Evolutionary conservation across 176 grass and related monocot species (phyloP), one percentile per base, ranked within the genome.

Genomic region (Musa schizocarpa): DNA sequence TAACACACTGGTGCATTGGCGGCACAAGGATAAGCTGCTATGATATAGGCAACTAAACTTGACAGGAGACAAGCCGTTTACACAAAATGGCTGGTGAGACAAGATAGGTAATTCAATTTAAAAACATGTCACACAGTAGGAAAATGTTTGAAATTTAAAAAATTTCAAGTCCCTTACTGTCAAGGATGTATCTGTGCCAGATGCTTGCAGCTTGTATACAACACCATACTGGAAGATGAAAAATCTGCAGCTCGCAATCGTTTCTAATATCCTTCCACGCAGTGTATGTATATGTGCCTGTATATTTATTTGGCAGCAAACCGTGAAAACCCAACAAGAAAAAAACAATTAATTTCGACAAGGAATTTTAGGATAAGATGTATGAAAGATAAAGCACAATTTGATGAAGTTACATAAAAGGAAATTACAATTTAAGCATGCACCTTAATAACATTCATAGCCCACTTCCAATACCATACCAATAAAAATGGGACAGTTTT

Each of bases 141-240:
- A 49, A 19, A n/a, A 48, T 51, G 6, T n/a, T 20, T n/a, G 27
- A 43, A 8, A 8, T n/a, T 11, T 2, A 1, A 70, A 70, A 50
- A 11, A 49, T 11, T n/a, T 50, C 22, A 50, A 6, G 8, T 69
- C 67, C 43, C 68, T 65, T 92, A 96, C 93, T 77, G 72, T 80
- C 65, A 96, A 86, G 29, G 93, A 68, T 50, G 82, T 92, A 79
- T 79, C 83, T 64, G 50, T 1, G 22, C 49, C 9, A 52, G 76
- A 82, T 73, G 83, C 85, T 69, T 90, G 4, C 87, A 96, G 85
- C 76, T 92, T 88, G 83, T 96, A 96, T 66, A 96, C 93, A 79
- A 96, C 76, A 78, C 93, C 93, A 77, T 86, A 96, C 76, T 96
- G 93, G 79, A 96, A 96, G 63, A 96, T 79, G 63, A 96, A 90